Percentiles rank a stretch among this genome's conserved stretches.
phyloP scores from a whole-genome alignment of 768 basidiomycete genomes.

The Glaciozyma martinii region DNA sequence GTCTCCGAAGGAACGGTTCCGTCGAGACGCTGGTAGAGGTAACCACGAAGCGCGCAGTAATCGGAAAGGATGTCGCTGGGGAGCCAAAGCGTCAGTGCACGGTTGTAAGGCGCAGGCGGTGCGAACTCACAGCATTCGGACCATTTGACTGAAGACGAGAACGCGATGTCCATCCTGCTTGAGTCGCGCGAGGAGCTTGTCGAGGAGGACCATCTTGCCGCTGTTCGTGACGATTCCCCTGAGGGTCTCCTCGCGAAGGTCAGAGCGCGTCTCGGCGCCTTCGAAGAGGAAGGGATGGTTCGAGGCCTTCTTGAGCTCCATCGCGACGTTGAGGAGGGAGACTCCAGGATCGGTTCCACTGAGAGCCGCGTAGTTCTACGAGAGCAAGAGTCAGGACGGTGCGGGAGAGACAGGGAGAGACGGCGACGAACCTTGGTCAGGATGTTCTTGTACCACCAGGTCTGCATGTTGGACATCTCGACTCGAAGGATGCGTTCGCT shows the following conservation, averaged over 20 bases:
- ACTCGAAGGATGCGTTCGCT: constrained; percentile 95
- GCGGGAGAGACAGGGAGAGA: constrained; percentile 1
- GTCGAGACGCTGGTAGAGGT: constrained; percentile 86
- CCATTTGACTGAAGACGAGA: constrained; percentile 96
- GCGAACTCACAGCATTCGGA: constrained; percentile 61
- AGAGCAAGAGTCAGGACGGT: constrained; percentile 1
- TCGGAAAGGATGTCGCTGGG: constrained; percentile 81
- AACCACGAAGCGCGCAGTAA: constrained; percentile 83
- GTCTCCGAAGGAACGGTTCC: constrained; percentile 82
- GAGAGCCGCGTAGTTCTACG: constrained; percentile 82
- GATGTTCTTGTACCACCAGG: constrained; percentile 96
- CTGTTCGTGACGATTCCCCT: constrained; percentile 97
- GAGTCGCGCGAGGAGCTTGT: constrained; percentile 85
- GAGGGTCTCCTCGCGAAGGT: constrained; percentile 68
- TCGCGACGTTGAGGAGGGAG: constrained; percentile 96
- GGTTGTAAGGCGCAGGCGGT: not conserved
- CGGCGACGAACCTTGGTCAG: constrained; percentile 62
- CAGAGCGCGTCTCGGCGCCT: constrained; percentile 66
- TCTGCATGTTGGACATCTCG: constrained; percentile 83
- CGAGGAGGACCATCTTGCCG: constrained; percentile 95
- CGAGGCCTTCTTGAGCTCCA: constrained; percentile 91
- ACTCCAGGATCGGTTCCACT: constrained; percentile 70
- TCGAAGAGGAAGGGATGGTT: constrained; percentile 98
- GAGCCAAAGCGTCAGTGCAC: not conserved
- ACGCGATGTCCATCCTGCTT: constrained; percentile 91